A percentile compares a stretch with the other conserved stretches of the same genome.
phyloP scores from a whole-genome alignment of 495 filamentous ascomycete species.

The Neurospora africana region DNA sequence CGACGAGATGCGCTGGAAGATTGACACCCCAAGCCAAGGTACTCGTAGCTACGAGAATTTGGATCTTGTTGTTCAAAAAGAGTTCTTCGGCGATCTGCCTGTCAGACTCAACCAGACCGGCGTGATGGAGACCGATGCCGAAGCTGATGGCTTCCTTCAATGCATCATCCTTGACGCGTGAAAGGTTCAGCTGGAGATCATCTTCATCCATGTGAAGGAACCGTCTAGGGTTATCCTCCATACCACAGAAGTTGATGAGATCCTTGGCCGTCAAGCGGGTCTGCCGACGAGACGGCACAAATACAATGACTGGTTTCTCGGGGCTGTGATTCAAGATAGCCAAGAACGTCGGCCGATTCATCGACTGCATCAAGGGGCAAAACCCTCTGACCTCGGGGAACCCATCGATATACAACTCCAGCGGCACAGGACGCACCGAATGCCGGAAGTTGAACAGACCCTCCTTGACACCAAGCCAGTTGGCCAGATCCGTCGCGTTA shows the following conservation, averaged over 20 bases:
- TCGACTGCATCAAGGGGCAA: conserved; percentile 95
- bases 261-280: conserved; percentile 92
- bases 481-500: conserved; percentile 86
- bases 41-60: conserved; percentile 91
- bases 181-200: conserved; percentile 73
- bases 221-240: conserved; percentile 92
- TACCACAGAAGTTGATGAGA: conserved; percentile 91
- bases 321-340: conserved; percentile 94
- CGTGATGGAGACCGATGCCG: conserved; percentile 94
- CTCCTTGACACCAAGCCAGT: conserved; percentile 96
- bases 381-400: conserved; percentile 94
- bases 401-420: conserved; percentile 94
- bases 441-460: conserved; percentile 97
- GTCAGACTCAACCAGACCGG: conserved; percentile 90
- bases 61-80: conserved; percentile 96
- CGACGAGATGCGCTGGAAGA: conserved; percentile 89
- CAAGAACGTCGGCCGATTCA: conserved; percentile 96
- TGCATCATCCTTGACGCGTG: conserved; percentile 82
- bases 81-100: conserved; percentile 84
- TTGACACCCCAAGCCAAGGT: conserved; percentile 99
- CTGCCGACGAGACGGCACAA: conserved; percentile 91
- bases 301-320: conserved; percentile 95
- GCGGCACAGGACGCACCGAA: conserved; percentile 89
- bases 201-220: conserved; percentile 93
- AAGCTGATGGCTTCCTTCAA: conserved; percentile 87